Evolutionary conservation across 1,139 yeast genomes (phyloP), one percentile per base, ranked within the genome.

Genomic region (Candida dubliniensis): DNA sequence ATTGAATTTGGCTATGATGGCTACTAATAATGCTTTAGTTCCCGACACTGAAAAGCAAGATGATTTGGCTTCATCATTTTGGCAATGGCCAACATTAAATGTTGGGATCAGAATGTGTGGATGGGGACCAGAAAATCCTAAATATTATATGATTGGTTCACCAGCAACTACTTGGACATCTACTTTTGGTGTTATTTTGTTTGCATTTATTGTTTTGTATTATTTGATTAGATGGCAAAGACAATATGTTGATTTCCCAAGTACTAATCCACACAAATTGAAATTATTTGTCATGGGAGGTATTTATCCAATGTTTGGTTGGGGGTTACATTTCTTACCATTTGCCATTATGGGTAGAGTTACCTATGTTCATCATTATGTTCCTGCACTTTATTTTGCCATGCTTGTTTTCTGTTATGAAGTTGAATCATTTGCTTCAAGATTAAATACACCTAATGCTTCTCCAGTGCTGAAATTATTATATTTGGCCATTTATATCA

Each of bases 11-110:
- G 99, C 98, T 18, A 95, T 93, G 97, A 90, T 91, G 97, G 96
- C 97, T 24, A 88, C 98, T 37, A 95, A 95, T 72, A 95, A 95
- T 59, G 98, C 96, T 3, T 79, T 93, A 60, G 82, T 93, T 46
- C 98, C 99, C 31, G 99, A 93, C 60, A 66, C 77, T 13, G 99
- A 95, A 56, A 91, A 93, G 68, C 83, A 80, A 57, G 99, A 95
- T 63, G 91, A 85, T 55, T 78, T 95, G 56, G 95, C 98, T 1
- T 89, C 97, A 13, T 64, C 81, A 41, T 93, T 93, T 57, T 95
- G 99, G 99, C 93, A 95, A 77, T 95, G 99, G 99, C 99, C 99
- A 46, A 80, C 93, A 31, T 78, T 91, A 58, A 77, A 88, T 66
- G 87, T 83, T 45, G 99, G 99, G 62, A 82, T 95, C 57, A 86